Percentiles rank a stretch among this genome's conserved stretches.
Conservation (phyloP, 768 basidiomycete genomes). For the Leucocoprinus sp. region DNA sequence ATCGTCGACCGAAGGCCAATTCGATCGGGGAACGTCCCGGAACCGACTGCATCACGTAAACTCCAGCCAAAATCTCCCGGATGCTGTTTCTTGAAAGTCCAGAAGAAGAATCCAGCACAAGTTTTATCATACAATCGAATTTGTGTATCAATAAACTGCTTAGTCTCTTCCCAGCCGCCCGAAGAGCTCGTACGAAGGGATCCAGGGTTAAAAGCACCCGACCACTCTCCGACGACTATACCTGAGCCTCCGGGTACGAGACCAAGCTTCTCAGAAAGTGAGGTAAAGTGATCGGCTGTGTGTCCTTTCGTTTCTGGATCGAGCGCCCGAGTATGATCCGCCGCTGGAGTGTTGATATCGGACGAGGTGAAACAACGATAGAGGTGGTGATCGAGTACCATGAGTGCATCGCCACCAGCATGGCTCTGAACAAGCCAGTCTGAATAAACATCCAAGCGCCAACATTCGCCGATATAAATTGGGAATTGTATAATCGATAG, state of each 20-base stretch:
- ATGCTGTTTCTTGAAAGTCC: constrained; percentile 72
- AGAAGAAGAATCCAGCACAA: constrained; percentile 76
- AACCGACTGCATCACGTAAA: constrained; percentile 52
- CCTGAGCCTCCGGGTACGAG: constrained; percentile 23
- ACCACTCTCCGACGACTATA: constrained; percentile 74
- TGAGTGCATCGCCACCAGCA: constrained; percentile 23
- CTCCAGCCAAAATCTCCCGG: constrained; percentile 70
- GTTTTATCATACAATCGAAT: constrained; percentile 52
- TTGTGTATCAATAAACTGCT: constrained; percentile 52
- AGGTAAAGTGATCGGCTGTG: constrained; percentile 23
- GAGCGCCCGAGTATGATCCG: constrained; percentile 45
- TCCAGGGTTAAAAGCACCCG: constrained; percentile 61
- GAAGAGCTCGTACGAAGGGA: constrained; percentile 31
- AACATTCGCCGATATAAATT: constrained; percentile 69
- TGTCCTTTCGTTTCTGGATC: constrained; percentile 27
- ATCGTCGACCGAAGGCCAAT: constrained; percentile 34
- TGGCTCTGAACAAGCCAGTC: constrained; percentile 34
- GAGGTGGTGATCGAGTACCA: constrained; percentile 74
- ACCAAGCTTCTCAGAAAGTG: constrained; percentile 25
- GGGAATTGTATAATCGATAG: constrained; percentile 49
- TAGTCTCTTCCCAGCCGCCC: constrained; percentile 24
- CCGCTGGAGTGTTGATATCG: constrained; percentile 46
- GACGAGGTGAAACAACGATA: constrained; percentile 69
- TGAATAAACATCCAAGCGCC: constrained; percentile 61
- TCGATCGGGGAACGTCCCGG: constrained; percentile 50